Evolutionary conservation across 176 grass and related monocot genomes (phyloP), one percentile per base, ranked within the genome.

Genomic region (Juncus effusus): DNA sequence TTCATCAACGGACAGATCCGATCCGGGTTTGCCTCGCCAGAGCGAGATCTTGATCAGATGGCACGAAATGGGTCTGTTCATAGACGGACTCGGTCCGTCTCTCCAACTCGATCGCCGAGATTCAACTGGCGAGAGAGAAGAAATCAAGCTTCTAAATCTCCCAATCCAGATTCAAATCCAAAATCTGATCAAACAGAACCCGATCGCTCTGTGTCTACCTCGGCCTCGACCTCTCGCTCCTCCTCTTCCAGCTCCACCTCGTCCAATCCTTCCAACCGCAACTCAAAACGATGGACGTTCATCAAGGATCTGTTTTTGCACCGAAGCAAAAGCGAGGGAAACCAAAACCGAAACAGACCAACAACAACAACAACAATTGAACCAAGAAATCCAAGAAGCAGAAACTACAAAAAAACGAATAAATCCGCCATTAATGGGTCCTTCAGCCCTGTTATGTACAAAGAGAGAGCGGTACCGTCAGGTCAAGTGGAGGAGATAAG

Each of bases 1-100:
- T 83, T 83, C 16, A 47, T 62, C 53, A 68, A 83, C 5, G 80
- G 80, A 11, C 61, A 78, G 55, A 83, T 76, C 13, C 58, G 80
- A 36, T 54, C 74, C 0, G 49, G 63, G n/a, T 77, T 61, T 38
- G n/a, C 61, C 6, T 56, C 54, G 2, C 54, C 61, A 8, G 60
- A 62, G 16, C 61, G 28, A 0, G 65, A 39, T 6, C 16, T 55
- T 3, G 65, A 39, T 4, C 11, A 42, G 3, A 52, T 51, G 4
- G 13, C 16, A 2, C 3, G 40, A 58, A 40, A 58, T 7, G 51
- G 47, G 76, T 61, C 54, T 0, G 5, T 67, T 6, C 80, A 78
- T 62, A 74, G 74, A 5, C 54, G 74, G 15, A 62, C 74, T 8
- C 70, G 67, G 58, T 83, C 80, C 36, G 70, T 83, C 44, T 83